Conservation (phyloP, 2,329 filamentous ascomycete genomes). For the Hortaea werneckii region DNA sequence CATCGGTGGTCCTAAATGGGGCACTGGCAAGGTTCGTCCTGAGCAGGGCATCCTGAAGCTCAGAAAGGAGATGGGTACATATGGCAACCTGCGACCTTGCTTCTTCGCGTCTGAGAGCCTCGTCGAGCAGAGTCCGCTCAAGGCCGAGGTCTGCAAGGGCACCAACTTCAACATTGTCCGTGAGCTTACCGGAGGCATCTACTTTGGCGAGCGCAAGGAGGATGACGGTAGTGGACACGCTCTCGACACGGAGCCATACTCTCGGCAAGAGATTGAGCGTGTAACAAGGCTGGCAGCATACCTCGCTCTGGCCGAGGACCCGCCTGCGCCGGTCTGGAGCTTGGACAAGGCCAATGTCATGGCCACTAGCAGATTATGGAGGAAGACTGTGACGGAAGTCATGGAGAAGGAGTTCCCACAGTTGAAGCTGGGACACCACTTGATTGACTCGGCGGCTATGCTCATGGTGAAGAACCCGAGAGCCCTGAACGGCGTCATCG, state of each 20-base stretch:
- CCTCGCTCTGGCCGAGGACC: constrained; percentile 66
- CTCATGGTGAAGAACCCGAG: constrained; percentile 91
- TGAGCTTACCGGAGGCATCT: constrained; percentile 85
- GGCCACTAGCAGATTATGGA: constrained; percentile 80
- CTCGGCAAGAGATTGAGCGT: constrained; percentile 73
- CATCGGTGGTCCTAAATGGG: constrained; percentile 97
- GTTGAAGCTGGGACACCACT: constrained; percentile 72
- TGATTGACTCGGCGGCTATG: constrained; percentile 97
- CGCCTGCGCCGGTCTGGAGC: constrained; percentile 69
- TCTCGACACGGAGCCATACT: constrained; percentile 80
- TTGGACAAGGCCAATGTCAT: constrained; percentile 96
- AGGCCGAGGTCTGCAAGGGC: constrained; percentile 72
- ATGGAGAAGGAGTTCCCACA: constrained; percentile 85
- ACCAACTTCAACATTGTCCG: constrained; percentile 89
- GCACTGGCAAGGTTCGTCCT: constrained; percentile 74
- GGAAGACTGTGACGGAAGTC: constrained; percentile 73
- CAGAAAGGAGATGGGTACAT: constrained; percentile 86
- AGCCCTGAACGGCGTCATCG: constrained; percentile 77
- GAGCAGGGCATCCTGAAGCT: constrained; percentile 87
- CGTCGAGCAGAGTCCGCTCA: constrained; percentile 76
- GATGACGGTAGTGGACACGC: constrained; percentile 65
- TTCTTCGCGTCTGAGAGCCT: constrained; percentile 86
- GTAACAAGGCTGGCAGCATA: constrained; percentile 72
- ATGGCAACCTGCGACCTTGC: constrained; percentile 91
- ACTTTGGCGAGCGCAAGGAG: constrained; percentile 85